phyloP scores from a whole-genome alignment of 1,284 basidiomycete genomes.

The Ganoderma resinaceum region DNA sequence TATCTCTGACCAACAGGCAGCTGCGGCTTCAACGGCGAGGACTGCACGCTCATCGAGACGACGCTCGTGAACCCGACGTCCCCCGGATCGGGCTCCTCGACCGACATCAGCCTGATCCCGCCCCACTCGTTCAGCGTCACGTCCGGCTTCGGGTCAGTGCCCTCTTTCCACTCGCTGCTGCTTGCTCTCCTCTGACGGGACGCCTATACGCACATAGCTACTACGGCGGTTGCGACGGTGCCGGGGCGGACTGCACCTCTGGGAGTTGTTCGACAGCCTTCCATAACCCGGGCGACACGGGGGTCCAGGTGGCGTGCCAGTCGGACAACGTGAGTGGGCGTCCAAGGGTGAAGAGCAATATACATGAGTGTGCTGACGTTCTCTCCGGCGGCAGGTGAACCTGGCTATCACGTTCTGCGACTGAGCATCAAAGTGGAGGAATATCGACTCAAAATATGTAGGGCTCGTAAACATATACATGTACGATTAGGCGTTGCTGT shows the following conservation, averaged over 20 bases:
- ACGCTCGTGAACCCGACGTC: conserved; percentile 49
- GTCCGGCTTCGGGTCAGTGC: conserved; percentile 38
- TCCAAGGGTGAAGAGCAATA: neutral
- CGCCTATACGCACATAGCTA: conserved; percentile 35
- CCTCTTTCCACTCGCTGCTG: too few relatives aligned
- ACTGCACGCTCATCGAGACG: conserved; percentile 50
- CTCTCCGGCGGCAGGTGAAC: neutral
- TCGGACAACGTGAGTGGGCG: conserved; percentile 32
- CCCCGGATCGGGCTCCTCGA: conserved; percentile 48
- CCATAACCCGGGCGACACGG: conserved; percentile 46
- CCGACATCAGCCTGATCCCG: conserved; percentile 52
- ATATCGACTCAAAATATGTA: neutral
- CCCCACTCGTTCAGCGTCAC: conserved; percentile 46
- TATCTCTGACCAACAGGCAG: conserved; percentile 26
- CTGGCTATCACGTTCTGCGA: neutral
- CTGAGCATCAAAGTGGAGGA: neutral
- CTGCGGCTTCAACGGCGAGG: conserved; percentile 51
- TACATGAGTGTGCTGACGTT: neutral
- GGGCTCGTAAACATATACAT: neutral
- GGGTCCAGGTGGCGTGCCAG: conserved; percentile 50
- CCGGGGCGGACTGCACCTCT: conserved; percentile 34
- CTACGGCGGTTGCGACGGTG: conserved; percentile 42
- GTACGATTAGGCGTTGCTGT: neutral
- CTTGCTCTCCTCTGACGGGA: too few relatives aligned
- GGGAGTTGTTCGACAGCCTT: conserved; percentile 46